phyloP scores from a whole-genome alignment of 2,329 filamentous ascomycete genomes.

The Talaromyces marneffei region DNA sequence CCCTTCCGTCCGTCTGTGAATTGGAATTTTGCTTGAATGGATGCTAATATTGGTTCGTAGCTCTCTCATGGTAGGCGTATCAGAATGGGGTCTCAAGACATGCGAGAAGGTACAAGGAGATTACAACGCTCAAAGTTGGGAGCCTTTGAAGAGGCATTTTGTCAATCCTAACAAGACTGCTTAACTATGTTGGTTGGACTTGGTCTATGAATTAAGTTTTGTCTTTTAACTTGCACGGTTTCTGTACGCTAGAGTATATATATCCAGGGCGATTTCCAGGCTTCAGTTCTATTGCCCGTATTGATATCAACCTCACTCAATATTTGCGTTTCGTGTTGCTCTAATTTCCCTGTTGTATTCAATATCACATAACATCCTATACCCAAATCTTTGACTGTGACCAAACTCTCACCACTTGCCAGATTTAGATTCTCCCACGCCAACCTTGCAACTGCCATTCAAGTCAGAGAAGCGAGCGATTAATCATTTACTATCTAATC shows the following conservation, averaged over 20 bases:
- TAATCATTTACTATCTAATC: too few species aligned
- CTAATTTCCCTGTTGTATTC: too few species aligned
- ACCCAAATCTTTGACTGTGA: too few species aligned
- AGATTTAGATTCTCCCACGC: too few species aligned
- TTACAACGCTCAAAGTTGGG: slow-evolving; percentile 81
- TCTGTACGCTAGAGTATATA: neutral
- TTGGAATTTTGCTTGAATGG: neutral
- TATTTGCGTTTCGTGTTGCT: too few species aligned
- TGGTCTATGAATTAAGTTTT: neutral
- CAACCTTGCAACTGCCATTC: too few species aligned
- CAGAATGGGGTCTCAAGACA: slow-evolving; percentile 65
- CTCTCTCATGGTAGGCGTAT: slow-evolving; percentile 64
- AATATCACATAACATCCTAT: too few species aligned
- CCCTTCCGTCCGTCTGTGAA: neutral
- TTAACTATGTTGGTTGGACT: neutral
- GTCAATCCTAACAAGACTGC: slow-evolving; percentile 36
- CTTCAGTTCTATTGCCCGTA: too few species aligned
- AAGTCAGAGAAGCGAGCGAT: too few species aligned
- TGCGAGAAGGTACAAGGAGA: slow-evolving; percentile 65
- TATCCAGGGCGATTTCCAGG: too few species aligned
- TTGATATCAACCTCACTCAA: too few species aligned
- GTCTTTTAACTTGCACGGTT: neutral
- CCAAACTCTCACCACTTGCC: too few species aligned
- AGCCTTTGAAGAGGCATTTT: slow-evolving; percentile 59
- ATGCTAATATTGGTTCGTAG: slow-evolving; percentile 27